Evolutionary conservation across 495 filamentous ascomycete species (phyloP), one percentile per base, ranked within the genome.

Genomic region (Thermochaetoides thermophila): DNA sequence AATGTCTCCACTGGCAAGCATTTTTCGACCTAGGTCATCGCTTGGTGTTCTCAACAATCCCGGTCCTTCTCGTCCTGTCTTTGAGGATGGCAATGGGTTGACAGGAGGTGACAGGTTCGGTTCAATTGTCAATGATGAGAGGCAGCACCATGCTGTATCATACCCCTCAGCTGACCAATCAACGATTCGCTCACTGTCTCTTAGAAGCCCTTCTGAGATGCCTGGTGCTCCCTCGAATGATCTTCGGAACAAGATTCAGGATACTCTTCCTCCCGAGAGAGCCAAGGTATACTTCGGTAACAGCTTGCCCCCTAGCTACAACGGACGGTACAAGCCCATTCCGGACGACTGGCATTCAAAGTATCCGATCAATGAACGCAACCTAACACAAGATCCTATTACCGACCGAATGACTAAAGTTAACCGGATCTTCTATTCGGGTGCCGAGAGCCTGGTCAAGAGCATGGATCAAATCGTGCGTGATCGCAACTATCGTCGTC

Each of bases 381-480:
- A 17, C 20, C 9, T 17, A 21, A 8, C 0, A 12, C 42, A 46
- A 25, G 26, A 23, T 12, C 20, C 17, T 25, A 27, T 37, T 17
- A 19, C 24, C 3, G 34, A 44, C 10, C 46, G 35, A 11, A 34
- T 31, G 11, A 32, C 11, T n/a, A 31, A 40, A 13, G 26, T 55
- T 27, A 32, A 57, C 32, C 35, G 27, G 15, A 39, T 32, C 11
- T 62, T 59, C 35, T 62, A 62, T 30, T 38, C 43, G 3, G 53
- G 53, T 26, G 44, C 33, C 4, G 23, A 48, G 17, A 41, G 41
- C 7, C 35, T 54, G n/a, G 43, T 41, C 13, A 48, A 46, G 35
- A 33, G 38, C 9, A 28, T 50, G 17, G 35, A 38, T 5, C 31
- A 29, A 28, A 41, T 43, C 8, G 31, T 39, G 7, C 43, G 37